Evolutionary conservation across 257 asterid genomes (phyloP).

Genomic region (Phtheirospermum japonicum): DNA sequence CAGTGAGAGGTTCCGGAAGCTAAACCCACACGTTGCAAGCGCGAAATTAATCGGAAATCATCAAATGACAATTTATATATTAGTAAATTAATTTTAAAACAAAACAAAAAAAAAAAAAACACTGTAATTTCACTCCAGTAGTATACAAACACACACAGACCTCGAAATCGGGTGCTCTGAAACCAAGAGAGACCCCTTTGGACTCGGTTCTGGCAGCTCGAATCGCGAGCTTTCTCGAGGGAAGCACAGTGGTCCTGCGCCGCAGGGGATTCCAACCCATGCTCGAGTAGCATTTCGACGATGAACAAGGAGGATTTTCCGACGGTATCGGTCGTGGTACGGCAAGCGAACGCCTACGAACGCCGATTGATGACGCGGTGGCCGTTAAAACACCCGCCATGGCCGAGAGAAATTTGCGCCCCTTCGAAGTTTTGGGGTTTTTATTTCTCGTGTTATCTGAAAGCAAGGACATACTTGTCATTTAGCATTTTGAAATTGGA

Average conservation of each 20-base stretch:
- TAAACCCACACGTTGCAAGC: slow-evolving; percentile 32
- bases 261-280: slow-evolving; percentile 36
- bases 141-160: slow-evolving; percentile 31
- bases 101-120: not conserved
- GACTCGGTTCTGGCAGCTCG: slow-evolving; percentile 87
- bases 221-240: slow-evolving; percentile 50
- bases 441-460: slow-evolving; percentile 28
- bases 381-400: slow-evolving; percentile 62
- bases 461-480: slow-evolving; percentile 25
- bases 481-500: not conserved
- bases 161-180: slow-evolving; percentile 83
- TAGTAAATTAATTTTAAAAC: too few species aligned
- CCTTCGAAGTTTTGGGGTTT: not conserved
- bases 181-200: slow-evolving; percentile 63
- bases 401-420: slow-evolving; percentile 18
- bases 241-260: slow-evolving; percentile 30
- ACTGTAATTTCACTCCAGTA: not conserved
- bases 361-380: slow-evolving; percentile 37
- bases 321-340: slow-evolving; percentile 27
- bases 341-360: slow-evolving; percentile 28
- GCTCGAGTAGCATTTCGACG: slow-evolving; percentile 38
- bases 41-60: too few species aligned
- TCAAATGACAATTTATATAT: too few species aligned
- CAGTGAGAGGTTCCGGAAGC: slow-evolving; percentile 90
- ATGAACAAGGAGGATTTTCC: slow-evolving; percentile 18